These are phyloP conservation scores for Blastobotrys muscicola DNA, from an alignment of 805 yeast species.

Conservation along the genomic window DNA sequence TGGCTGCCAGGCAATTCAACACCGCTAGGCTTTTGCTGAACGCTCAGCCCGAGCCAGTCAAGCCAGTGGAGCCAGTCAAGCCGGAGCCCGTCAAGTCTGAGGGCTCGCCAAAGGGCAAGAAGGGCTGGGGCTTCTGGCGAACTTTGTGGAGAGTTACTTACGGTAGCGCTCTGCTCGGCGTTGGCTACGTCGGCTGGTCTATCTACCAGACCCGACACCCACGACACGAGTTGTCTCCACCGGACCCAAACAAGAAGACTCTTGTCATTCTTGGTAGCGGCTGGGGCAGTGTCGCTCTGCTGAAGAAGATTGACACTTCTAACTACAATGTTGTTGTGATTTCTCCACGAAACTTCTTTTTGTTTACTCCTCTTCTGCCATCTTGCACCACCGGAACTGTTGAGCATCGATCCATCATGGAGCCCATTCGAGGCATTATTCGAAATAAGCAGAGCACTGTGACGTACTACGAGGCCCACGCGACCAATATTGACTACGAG, in stretches of 20 bases:
- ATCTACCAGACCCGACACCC: conserved; percentile 30
- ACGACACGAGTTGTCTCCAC: conserved; percentile 28
- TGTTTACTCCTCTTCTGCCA: conserved; percentile 93
- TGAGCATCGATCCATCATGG: conserved; percentile 82
- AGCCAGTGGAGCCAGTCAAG: not conserved
- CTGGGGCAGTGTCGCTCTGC: conserved; percentile 86
- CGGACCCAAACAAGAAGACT: conserved; percentile 59
- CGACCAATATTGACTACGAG: conserved; percentile 69
- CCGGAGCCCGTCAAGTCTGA: not conserved
- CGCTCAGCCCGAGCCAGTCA: not conserved
- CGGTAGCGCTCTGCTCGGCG: conserved; percentile 40
- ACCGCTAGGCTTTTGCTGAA: not conserved
- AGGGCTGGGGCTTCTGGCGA: conserved; percentile 24
- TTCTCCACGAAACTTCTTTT: conserved; percentile 90
- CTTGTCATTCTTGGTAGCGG: conserved; percentile 69
- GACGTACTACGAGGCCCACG: conserved; percentile 88
- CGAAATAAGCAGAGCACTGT: conserved; percentile 63
- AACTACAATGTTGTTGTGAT: conserved; percentile 82
- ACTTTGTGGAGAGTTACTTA: conserved; percentile 42
- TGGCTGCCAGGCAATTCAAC: too few species aligned
- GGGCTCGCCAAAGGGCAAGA: conserved; percentile 5
- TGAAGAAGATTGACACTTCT: conserved; percentile 77
- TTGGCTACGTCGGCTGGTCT: conserved; percentile 53
- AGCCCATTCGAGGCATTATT: conserved; percentile 82
- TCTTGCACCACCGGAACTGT: conserved; percentile 92